Evolutionary conservation across 78 protist genomes (phyloP).

Genomic region (Pelomyxa schiedti): DNA sequence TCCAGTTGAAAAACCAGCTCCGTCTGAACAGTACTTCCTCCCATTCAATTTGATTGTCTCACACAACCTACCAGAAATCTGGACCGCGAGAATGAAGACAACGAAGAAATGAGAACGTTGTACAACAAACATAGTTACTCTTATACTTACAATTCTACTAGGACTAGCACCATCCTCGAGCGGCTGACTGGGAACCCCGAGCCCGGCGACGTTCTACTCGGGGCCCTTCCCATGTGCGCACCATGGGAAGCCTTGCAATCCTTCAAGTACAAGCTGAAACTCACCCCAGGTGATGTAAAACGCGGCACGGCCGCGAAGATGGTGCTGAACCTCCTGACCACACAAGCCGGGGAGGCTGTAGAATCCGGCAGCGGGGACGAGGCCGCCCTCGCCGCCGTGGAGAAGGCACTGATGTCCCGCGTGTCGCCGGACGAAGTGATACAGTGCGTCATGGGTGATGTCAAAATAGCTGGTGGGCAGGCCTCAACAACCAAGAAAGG

Average conservation of each 20-base stretch:
- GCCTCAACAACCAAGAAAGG: too few relatives aligned
- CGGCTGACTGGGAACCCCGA: constrained; percentile 45
- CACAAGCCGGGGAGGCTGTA: too few relatives aligned
- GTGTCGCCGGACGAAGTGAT: constrained; percentile 25
- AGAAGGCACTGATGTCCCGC: constrained; percentile 25
- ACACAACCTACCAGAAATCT: background rate
- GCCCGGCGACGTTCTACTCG: constrained; percentile 56
- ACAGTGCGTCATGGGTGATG: background rate
- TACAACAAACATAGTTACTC: constrained; percentile 18
- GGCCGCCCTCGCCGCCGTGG: constrained; percentile 3
- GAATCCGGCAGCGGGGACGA: too few relatives aligned
- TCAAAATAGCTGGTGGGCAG: background rate
- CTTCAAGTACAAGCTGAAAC: constrained; percentile 67
- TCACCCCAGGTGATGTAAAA: constrained; percentile 72
- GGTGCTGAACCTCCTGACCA: constrained; percentile 9
- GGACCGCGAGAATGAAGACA: constrained; percentile 1
- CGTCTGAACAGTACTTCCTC: too few relatives aligned
- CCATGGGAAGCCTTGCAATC: constrained; percentile 48
- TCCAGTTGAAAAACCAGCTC: too few relatives aligned
- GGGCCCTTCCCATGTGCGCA: constrained; percentile 73
- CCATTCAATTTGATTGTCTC: too few relatives aligned
- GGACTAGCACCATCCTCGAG: too few relatives aligned
- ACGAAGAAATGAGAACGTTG: constrained; percentile 20
- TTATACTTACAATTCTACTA: too few relatives aligned
- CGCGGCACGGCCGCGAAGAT: constrained; percentile 62